Evolutionary conservation across 345 rosid genomes (phyloP).

Genomic region (Boechera retrofracta): DNA sequence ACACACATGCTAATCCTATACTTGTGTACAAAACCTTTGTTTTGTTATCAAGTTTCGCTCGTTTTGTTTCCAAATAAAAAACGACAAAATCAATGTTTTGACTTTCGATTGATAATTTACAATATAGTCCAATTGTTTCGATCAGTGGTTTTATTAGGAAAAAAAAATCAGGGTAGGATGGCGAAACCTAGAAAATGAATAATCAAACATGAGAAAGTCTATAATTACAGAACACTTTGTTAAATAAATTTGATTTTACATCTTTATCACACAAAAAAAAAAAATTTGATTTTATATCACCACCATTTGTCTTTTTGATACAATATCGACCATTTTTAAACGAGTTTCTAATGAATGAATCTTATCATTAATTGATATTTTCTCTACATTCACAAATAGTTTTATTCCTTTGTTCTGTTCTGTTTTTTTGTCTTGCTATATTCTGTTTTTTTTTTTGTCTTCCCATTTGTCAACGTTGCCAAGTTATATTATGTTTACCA

Average conservation of each 20-base stretch:
- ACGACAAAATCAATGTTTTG: neutral
- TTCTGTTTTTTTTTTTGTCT: neutral
- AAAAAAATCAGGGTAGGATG: neutral
- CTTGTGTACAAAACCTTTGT: conserved; percentile 3
- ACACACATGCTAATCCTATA: neutral
- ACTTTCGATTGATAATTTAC: neutral
- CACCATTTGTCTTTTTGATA: neutral
- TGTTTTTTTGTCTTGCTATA: conserved; percentile 35
- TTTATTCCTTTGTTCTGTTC: conserved; percentile 33
- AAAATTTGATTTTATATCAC: neutral
- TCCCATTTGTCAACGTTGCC: conserved; percentile 6
- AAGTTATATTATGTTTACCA: conserved; percentile 25
- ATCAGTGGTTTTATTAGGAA: neutral
- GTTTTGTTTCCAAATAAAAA: neutral
- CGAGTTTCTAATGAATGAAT: neutral
- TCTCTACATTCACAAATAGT: neutral
- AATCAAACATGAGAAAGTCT: neutral
- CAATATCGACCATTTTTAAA: too few species aligned
- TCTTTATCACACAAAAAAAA: too few species aligned
- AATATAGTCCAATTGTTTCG: neutral
- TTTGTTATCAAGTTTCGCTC: neutral
- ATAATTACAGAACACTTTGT: neutral
- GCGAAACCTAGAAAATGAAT: neutral
- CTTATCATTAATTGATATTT: neutral
- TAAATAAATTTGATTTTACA: too few species aligned